These are phyloP conservation scores for Rutidosis leptorrhynchoides DNA, from an alignment of 129 eudicot species.

Conservation along the genomic window DNA sequence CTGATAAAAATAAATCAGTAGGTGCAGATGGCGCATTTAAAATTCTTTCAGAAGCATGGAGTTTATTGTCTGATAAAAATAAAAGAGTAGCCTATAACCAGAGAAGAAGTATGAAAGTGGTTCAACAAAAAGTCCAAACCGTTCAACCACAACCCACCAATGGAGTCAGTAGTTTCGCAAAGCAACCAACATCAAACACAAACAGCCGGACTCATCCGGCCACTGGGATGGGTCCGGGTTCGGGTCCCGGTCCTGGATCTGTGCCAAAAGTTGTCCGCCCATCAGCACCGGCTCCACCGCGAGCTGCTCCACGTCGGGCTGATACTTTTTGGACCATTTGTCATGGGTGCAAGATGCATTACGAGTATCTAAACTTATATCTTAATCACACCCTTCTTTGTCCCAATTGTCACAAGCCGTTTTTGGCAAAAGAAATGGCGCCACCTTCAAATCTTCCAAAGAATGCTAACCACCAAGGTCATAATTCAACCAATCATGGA, in stretches of 20 bases:
- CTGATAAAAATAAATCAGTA: conserved; percentile 73
- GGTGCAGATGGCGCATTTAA: conserved; percentile 60
- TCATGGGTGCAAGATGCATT: conserved; percentile 81
- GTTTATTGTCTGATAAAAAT: conserved; percentile 59
- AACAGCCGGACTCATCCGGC: conserved; percentile 32
- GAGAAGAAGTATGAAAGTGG: conserved; percentile 41
- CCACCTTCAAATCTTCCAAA: conserved; percentile 59
- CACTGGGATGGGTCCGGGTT: conserved; percentile 25
- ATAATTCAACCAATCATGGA: conserved; percentile 32
- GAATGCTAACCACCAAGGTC: conserved; percentile 39
- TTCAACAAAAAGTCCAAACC: conserved; percentile 39
- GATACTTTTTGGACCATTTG: conserved; percentile 94
- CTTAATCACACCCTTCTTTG: conserved; percentile 75
- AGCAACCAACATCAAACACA: conserved; percentile 35
- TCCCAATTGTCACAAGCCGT: conserved; percentile 72
- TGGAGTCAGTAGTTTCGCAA: conserved; percentile 41
- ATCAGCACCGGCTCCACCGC: conserved; percentile 28
- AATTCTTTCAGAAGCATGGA: conserved; percentile 62
- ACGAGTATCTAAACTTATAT: conserved; percentile 69
- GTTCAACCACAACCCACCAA: conserved; percentile 48
- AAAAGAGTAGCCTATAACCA: conserved; percentile 65
- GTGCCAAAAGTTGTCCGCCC: conserved; percentile 30
- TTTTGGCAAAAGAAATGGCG: conserved; percentile 67
- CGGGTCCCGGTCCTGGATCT: conserved; percentile 25
- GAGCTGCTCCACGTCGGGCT: conserved; percentile 33